Percentiles rank a stretch among this genome's conserved stretches.
Evolutionary conservation across 2,329 filamentous ascomycete species (phyloP).

Genomic region (Lasiodiplodia sp.): DNA sequence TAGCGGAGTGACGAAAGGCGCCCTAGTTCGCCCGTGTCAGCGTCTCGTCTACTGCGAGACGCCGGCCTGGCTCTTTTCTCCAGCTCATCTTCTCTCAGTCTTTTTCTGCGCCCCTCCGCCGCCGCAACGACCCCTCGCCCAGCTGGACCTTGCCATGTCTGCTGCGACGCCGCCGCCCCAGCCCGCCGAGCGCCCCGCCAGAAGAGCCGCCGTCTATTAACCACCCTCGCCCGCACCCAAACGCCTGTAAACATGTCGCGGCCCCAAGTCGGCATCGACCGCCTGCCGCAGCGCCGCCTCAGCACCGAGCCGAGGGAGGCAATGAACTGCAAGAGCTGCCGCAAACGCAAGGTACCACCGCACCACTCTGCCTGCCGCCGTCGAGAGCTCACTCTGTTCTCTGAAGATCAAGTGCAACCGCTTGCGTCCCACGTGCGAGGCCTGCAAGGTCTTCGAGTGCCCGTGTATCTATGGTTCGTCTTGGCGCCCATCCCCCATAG

Average conservation of each 20-base stretch:
- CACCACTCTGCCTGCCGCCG: slow-evolving; percentile 25
- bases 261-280: slow-evolving; percentile 82
- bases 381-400: slow-evolving; percentile 19
- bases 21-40: slow-evolving; percentile 7
- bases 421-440: slow-evolving; percentile 82
- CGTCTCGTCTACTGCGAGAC: slow-evolving; percentile 2
- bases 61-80: slow-evolving; percentile 4
- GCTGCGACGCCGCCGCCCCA: slow-evolving; percentile 1
- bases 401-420: slow-evolving; percentile 89
- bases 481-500: slow-evolving; percentile 28
- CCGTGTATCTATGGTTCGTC: slow-evolving; percentile 82
- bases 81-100: neutral
- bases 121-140: neutral
- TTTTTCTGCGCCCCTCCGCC: neutral
- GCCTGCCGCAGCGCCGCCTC: slow-evolving; percentile 73
- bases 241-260: slow-evolving; percentile 55
- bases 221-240: neutral
- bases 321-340: slow-evolving; percentile 96
- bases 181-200: slow-evolving; percentile 22
- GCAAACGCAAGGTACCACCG: slow-evolving; percentile 80
- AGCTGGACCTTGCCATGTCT: slow-evolving; percentile 22
- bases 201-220: neutral
- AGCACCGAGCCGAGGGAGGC: slow-evolving; percentile 82
- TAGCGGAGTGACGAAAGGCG: slow-evolving; percentile 17
- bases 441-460: slow-evolving; percentile 88